These are phyloP conservation scores for Camellia lanceoleosa DNA, from an alignment of 148 eudicot genomes.

Conservation along the genomic window DNA sequence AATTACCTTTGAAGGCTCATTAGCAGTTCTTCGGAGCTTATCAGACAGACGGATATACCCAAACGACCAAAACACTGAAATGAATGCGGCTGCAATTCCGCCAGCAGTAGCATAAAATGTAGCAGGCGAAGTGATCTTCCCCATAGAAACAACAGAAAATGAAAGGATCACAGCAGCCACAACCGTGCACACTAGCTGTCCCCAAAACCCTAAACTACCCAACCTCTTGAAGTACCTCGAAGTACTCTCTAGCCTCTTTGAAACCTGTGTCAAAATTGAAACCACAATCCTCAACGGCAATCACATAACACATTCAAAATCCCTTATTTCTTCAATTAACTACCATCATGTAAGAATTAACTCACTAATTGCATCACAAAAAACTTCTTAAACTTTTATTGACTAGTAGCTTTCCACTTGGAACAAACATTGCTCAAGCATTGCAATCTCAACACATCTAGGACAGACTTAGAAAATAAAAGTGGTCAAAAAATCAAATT, in stretches of 20 bases:
- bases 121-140: slow-evolving; percentile 74
- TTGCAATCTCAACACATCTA: background rate
- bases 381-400: background rate
- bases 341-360: background rate
- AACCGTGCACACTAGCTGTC: slow-evolving; percentile 72
- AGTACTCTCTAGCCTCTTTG: slow-evolving; percentile 73
- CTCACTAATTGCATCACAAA: background rate
- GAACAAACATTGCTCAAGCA: background rate
- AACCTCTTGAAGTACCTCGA: slow-evolving; percentile 83
- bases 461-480: background rate
- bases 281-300: background rate
- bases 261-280: slow-evolving; percentile 43
- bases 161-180: slow-evolving; percentile 89
- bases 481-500: background rate
- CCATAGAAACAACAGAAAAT: slow-evolving; percentile 68
- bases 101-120: slow-evolving; percentile 85
- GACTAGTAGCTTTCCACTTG: too few relatives aligned
- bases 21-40: slow-evolving; percentile 71
- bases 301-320: too few relatives aligned
- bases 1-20: slow-evolving; percentile 86
- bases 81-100: slow-evolving; percentile 83
- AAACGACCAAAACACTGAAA: slow-evolving; percentile 88
- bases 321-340: background rate
- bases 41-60: slow-evolving; percentile 88
- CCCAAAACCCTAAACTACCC: slow-evolving; percentile 91